Evolutionary conservation across 2,329 filamentous ascomycete species (phyloP).

Genomic region (Alternaria sp.): DNA sequence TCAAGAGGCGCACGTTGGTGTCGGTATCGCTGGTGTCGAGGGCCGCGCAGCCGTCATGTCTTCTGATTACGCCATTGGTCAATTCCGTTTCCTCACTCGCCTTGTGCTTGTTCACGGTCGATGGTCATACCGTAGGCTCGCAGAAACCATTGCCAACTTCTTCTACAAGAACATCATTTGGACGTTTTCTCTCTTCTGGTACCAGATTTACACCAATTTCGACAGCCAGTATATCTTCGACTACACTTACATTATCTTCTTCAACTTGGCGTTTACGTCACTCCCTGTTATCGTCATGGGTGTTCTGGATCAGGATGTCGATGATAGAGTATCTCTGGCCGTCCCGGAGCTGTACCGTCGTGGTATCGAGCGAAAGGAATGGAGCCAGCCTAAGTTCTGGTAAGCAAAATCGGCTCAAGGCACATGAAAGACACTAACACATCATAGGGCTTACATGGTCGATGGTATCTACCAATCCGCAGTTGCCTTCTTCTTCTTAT

Average conservation of each 20-base stretch:
- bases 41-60: constrained; percentile 86
- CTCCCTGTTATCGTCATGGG: constrained; percentile 95
- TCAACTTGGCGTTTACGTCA: constrained; percentile 97
- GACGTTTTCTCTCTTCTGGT: constrained; percentile 98
- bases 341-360: constrained; percentile 95
- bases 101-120: constrained; percentile 82
- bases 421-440: constrained; percentile 22
- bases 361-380: constrained; percentile 95
- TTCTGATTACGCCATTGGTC: constrained; percentile 87
- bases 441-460: constrained; percentile 77
- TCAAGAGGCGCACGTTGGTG: constrained; percentile 86
- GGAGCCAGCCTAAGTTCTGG: constrained; percentile 98
- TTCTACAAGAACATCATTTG: constrained; percentile 99
- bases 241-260: constrained; percentile 96
- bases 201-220: constrained; percentile 93
- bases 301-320: constrained; percentile 95
- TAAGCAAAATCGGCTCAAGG: constrained; percentile 58
- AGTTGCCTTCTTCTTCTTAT: constrained; percentile 92
- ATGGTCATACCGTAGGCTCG: constrained; percentile 93
- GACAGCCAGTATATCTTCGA: constrained; percentile 98
- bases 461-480: constrained; percentile 96
- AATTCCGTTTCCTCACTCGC: constrained; percentile 85
- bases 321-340: constrained; percentile 89
- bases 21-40: constrained; percentile 88
- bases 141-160: constrained; percentile 96